A percentile compares a stretch with the other conserved stretches of the same genome.
These are phyloP conservation scores for Zoysia japonica DNA, from an alignment of 176 grass and related monocot genomes.

Conservation along the genomic window DNA sequence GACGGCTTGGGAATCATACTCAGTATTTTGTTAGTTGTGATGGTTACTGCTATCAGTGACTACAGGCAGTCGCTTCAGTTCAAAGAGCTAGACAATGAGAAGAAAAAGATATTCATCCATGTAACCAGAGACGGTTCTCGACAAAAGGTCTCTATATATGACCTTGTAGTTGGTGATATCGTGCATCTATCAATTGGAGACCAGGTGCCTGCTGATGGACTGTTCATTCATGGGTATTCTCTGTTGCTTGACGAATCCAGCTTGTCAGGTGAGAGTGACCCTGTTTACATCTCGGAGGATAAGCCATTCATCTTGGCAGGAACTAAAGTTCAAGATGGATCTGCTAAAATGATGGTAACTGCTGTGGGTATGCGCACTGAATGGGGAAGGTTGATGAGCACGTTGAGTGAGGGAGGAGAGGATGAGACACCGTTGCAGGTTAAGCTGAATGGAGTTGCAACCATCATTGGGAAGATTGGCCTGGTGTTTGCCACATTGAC, in stretches of 20 bases:
- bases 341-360: conserved; percentile 85
- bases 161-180: conserved; percentile 89
- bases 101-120: conserved; percentile 94
- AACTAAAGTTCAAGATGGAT: conserved; percentile 93
- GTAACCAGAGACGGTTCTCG: conserved; percentile 76
- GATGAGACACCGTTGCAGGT: conserved; percentile 97
- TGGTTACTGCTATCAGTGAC: conserved; percentile 94
- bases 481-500: conserved; percentile 76
- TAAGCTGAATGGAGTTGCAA: conserved; percentile 96
- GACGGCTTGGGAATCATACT: conserved; percentile 94
- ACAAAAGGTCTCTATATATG: conserved; percentile 85
- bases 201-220: conserved; percentile 80
- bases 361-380: conserved; percentile 93
- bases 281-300: conserved; percentile 70
- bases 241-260: conserved; percentile 91
- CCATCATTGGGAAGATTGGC: conserved; percentile 91
- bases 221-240: conserved; percentile 81
- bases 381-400: conserved; percentile 97
- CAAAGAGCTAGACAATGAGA: conserved; percentile 94
- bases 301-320: conserved; percentile 94
- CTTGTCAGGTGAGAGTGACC: conserved; percentile 86
- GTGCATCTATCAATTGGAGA: conserved; percentile 97
- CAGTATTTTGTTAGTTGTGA: conserved; percentile 86
- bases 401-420: conserved; percentile 85
- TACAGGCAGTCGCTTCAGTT: conserved; percentile 96